phyloP scores from a whole-genome alignment of 805 yeast genomes.

The Yamadazyma olivae region DNA sequence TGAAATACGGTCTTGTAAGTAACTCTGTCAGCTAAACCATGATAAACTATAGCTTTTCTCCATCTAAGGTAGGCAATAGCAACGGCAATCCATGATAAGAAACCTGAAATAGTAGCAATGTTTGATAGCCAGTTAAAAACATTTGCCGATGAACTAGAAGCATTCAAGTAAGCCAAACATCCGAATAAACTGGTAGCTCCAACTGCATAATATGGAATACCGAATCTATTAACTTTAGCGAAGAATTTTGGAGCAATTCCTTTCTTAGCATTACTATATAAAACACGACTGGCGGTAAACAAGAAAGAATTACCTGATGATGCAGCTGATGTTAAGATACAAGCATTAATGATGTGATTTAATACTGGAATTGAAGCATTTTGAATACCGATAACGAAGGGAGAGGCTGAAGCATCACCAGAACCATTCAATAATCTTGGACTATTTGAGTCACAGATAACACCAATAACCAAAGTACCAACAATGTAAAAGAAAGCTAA shows the following conservation, averaged over 20 bases:
- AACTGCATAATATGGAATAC: constrained; percentile 40
- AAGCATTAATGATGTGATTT: constrained; percentile 61
- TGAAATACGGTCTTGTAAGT: constrained; percentile 56
- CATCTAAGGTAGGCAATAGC: constrained; percentile 55
- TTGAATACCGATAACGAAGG: constrained; percentile 63
- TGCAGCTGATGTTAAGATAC: constrained; percentile 56
- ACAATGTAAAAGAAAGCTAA: constrained; percentile 37
- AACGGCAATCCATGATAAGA: constrained; percentile 59
- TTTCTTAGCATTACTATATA: constrained; percentile 36
- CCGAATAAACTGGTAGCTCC: constrained; percentile 32
- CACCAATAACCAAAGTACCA: constrained; percentile 40
- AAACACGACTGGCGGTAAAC: constrained; percentile 41
- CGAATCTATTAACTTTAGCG: constrained; percentile 36
- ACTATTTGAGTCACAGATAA: constrained; percentile 30
- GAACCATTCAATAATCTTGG: constrained; percentile 19
- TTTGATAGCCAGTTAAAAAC: constrained; percentile 68
- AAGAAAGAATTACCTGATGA: constrained; percentile 44
- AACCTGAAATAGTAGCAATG: constrained; percentile 64
- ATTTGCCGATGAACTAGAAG: constrained; percentile 46
- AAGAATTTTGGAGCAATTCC: constrained; percentile 40
- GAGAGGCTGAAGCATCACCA: constrained; percentile 56
- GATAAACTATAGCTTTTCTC: constrained; percentile 59
- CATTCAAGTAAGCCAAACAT: constrained; percentile 52
- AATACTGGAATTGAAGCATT: constrained; percentile 57
- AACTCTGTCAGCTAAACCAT: constrained; percentile 51